These are phyloP conservation scores for Cubamyces lactineus DNA, from an alignment of 768 basidiomycete species.

Conservation along the genomic window DNA sequence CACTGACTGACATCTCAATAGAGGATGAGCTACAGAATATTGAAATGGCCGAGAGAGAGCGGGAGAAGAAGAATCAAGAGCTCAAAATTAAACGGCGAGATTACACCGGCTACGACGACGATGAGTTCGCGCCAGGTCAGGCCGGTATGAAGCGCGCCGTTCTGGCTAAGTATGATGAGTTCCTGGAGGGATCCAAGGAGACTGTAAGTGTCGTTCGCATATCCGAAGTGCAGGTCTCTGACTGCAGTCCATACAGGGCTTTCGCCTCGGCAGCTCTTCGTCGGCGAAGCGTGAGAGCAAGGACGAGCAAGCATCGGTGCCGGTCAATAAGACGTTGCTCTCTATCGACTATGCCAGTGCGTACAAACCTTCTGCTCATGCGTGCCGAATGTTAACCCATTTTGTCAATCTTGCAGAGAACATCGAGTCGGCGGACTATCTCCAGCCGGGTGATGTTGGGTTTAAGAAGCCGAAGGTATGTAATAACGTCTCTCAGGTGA, in stretches of 20 bases:
- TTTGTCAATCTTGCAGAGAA: constrained; percentile 61
- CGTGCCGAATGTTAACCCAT: not conserved
- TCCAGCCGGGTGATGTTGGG: constrained; percentile 88
- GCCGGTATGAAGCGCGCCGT: constrained; percentile 83
- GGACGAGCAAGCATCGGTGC: constrained; percentile 53
- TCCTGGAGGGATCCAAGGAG: constrained; percentile 74
- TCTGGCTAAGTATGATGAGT: constrained; percentile 93
- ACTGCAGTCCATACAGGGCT: constrained; percentile 56
- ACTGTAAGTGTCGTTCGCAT: constrained; percentile 47
- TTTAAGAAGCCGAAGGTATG: constrained; percentile 93
- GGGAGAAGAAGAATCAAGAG: constrained; percentile 75
- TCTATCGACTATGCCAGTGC: constrained; percentile 90
- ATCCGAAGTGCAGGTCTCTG: constrained; percentile 13
- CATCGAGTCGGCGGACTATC: constrained; percentile 81
- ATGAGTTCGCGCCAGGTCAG: constrained; percentile 79
- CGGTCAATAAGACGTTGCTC: constrained; percentile 79
- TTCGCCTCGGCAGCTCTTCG: constrained; percentile 75
- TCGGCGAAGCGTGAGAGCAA: constrained; percentile 42
- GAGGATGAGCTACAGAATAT: constrained; percentile 99
- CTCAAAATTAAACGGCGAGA: constrained; percentile 86
- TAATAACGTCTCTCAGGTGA: not conserved
- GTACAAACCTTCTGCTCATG: constrained; percentile 35
- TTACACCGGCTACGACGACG: constrained; percentile 96
- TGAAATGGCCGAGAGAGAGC: constrained; percentile 90
- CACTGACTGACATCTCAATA: constrained; percentile 33